Evolutionary conservation across 2,329 filamentous ascomycete species (phyloP).

Genomic region (Pyrenochaeta sp.): DNA sequence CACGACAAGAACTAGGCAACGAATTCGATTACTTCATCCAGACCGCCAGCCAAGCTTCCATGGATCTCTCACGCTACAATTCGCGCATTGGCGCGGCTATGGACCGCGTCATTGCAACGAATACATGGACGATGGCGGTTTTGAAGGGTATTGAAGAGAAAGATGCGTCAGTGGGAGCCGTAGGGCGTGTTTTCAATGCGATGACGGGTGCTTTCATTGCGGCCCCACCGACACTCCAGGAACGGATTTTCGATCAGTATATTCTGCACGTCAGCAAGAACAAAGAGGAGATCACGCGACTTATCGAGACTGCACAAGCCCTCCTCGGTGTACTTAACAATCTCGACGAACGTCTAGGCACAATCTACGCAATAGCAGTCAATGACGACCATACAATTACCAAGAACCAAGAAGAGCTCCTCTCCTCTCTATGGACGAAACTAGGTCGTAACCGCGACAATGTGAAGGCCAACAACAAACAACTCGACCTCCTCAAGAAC

Average conservation of each 20-base stretch:
- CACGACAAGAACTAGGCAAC: conserved; percentile 73
- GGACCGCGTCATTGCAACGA: conserved; percentile 77
- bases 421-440: conserved; percentile 76
- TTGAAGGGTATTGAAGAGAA: conserved; percentile 67
- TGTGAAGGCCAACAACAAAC: conserved; percentile 68
- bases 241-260: conserved; percentile 76
- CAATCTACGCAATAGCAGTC: conserved; percentile 74
- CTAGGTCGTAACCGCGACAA: conserved; percentile 73
- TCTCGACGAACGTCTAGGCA: conserved; percentile 73
- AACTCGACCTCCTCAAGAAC: conserved; percentile 70
- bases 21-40: conserved; percentile 82
- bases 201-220: conserved; percentile 66
- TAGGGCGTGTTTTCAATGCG: conserved; percentile 56
- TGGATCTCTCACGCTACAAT: conserved; percentile 78
- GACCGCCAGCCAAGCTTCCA: conserved; percentile 69
- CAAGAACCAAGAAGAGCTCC: conserved; percentile 69
- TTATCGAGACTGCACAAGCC: conserved; percentile 75
- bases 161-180: conserved; percentile 49
- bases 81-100: conserved; percentile 76
- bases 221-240: conserved; percentile 30
- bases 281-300: conserved; percentile 71
- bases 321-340: conserved; percentile 71
- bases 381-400: conserved; percentile 69
- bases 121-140: conserved; percentile 76
- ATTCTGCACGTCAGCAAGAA: conserved; percentile 75